phyloP scores from a whole-genome alignment of 805 yeast genomes.

The Metschnikowia cubensis region DNA sequence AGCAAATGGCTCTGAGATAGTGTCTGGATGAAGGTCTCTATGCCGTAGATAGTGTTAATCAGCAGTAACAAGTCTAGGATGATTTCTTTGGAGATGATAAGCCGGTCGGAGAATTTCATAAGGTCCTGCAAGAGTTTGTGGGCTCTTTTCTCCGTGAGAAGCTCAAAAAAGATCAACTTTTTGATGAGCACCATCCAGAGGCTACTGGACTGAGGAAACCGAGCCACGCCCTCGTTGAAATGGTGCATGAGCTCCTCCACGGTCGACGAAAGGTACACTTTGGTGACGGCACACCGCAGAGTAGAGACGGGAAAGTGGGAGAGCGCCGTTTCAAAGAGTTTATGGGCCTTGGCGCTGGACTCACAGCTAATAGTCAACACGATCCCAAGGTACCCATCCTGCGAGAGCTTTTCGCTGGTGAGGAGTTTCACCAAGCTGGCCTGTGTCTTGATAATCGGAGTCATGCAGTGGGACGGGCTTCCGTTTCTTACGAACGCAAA shows the following conservation, averaged over 20 bases:
- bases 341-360: conserved; percentile 24
- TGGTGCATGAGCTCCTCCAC: conserved; percentile 34
- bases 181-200: conserved; percentile 36
- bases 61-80: conserved; percentile 29
- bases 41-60: conserved; percentile 20
- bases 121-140: conserved; percentile 25
- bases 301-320: conserved; percentile 23
- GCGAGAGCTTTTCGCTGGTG: conserved; percentile 19
- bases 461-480: conserved; percentile 3
- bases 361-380: conserved; percentile 26
- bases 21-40: conserved; percentile 20
- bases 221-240: conserved; percentile 29
- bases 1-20: conserved; percentile 13
- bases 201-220: conserved; percentile 23
- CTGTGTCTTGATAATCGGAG: conserved; percentile 24
- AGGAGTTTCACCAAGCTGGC: conserved; percentile 24
- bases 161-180: conserved; percentile 29
- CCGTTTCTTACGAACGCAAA: conserved; percentile 14
- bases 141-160: conserved; percentile 29
- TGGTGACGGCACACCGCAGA: conserved; percentile 22
- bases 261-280: conserved; percentile 25
- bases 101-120: conserved; percentile 16
- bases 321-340: conserved; percentile 26
- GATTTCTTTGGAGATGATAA: conserved; percentile 33
- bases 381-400: conserved; percentile 37